Evolutionary conservation across 139 green algal genomes (phyloP).

Genomic region (Closterium sp.): DNA sequence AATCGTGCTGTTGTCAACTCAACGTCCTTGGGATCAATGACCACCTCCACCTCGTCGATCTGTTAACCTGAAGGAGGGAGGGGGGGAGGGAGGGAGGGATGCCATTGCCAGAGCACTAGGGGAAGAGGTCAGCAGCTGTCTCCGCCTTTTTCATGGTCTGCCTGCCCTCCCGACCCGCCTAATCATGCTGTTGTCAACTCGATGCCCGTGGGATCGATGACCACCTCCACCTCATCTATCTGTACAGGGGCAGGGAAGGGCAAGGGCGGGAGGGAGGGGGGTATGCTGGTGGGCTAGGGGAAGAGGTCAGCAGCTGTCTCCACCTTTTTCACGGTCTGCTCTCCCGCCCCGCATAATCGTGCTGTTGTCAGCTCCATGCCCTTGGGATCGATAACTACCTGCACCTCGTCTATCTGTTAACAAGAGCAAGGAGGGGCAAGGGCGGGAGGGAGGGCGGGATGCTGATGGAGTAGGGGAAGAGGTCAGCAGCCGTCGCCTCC

Average conservation of each 20-base stretch:
- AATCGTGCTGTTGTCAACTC: slow-evolving; percentile 82
- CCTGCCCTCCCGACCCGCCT: slow-evolving; percentile 78
- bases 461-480: slow-evolving; percentile 90
- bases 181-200: slow-evolving; percentile 82
- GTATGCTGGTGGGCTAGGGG: slow-evolving; percentile 90
- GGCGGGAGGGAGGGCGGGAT: slow-evolving; percentile 47
- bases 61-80: neutral
- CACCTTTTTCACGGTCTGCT: slow-evolving; percentile 94
- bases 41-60: slow-evolving; percentile 78
- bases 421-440: too few species aligned
- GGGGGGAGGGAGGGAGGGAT: too few species aligned
- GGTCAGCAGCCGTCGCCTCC: slow-evolving; percentile 95
- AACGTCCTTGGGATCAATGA: slow-evolving; percentile 83
- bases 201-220: slow-evolving; percentile 82
- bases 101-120: slow-evolving; percentile 88
- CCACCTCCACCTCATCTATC: slow-evolving; percentile 68
- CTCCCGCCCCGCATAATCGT: slow-evolving; percentile 80
- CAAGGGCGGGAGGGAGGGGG: slow-evolving; percentile 24
- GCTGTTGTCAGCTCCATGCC: slow-evolving; percentile 87
- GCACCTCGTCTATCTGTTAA: slow-evolving; percentile 70
- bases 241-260: too few species aligned
- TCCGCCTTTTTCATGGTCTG: slow-evolving; percentile 97
- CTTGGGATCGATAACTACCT: slow-evolving; percentile 74
- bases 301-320: slow-evolving; percentile 95
- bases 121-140: slow-evolving; percentile 91